A percentile compares a stretch with the other conserved stretches of the same genome.
These are phyloP conservation scores for Lasiodiplodia theobromae DNA, from an alignment of 2,329 filamentous ascomycete genomes.

Conservation along the genomic window DNA sequence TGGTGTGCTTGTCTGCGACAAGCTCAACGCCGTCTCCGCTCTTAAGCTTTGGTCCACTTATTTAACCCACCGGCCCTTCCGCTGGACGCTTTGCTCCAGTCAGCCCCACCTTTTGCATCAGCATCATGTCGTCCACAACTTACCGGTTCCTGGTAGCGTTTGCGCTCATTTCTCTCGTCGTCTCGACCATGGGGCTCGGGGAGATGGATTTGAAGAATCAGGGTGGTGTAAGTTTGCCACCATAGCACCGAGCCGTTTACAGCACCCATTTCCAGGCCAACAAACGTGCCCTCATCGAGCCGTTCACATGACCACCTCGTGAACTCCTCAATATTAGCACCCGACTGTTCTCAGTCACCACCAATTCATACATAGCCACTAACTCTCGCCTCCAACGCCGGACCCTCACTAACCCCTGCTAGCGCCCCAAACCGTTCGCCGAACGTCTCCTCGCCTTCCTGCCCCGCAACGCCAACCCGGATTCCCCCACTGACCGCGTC, in stretches of 20 bases:
- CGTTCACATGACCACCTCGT: no score
- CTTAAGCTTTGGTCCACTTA: slow-evolving; percentile 6
- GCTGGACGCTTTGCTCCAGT: neutral
- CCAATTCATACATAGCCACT: neutral
- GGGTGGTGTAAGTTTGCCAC: slow-evolving; percentile 3
- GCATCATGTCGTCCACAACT: slow-evolving; percentile 1
- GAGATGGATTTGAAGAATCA: neutral
- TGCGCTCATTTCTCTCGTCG: neutral
- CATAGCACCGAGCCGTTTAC: neutral
- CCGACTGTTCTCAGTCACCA: no score
- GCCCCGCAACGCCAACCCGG: neutral
- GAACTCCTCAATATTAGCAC: no score
- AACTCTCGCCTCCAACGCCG: neutral
- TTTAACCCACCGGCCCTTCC: neutral
- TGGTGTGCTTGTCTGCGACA: slow-evolving; percentile 1
- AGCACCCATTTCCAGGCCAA: no score
- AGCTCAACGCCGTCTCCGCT: slow-evolving; percentile 19
- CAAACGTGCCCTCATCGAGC: no score
- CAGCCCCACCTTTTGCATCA: neutral
- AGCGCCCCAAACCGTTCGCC: neutral
- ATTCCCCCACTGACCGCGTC: neutral
- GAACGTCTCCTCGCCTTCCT: neutral
- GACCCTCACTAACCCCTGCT: neutral
- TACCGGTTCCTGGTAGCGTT: neutral
- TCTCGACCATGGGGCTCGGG: neutral